Evolutionary conservation across 306 rosid species (phyloP), one percentile per base, ranked within the genome.

Genomic region (Mimosa bimucronata): DNA sequence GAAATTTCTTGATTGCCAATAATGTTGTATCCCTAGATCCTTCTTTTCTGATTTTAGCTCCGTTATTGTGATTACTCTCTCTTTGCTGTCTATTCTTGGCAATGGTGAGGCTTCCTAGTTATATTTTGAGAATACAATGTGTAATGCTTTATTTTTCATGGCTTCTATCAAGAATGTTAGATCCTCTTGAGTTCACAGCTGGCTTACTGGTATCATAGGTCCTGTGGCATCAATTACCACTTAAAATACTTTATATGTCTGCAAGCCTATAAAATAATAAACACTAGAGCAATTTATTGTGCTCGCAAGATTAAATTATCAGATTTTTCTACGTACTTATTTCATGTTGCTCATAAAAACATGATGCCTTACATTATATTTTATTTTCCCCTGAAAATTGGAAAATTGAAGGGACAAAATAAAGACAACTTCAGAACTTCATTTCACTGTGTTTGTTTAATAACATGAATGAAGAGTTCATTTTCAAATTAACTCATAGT

Each of bases 251-350:
- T 19, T 18, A 66, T 37, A 37, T 66, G 71, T 66, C 46, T 66
- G 45, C 29, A 19, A 21, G 16, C 28, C 46, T 37, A 19, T 0
- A n/a, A n/a, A n/a, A n/a, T n/a, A 60, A 45, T 69, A 69, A 53
- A 15, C 73, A 13, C 25, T 61, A 61, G 70, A 69, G 40, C 77
- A 18, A 38, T n/a, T n/a, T n/a, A n/a, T n/a, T n/a, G n/a, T n/a
- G n/a, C n/a, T n/a, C n/a, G n/a, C n/a, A n/a, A n/a, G n/a, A n/a
- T n/a, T n/a, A n/a, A n/a, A n/a, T n/a, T n/a, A n/a, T n/a, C n/a
- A n/a, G n/a, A n/a, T n/a, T n/a, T n/a, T n/a, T n/a, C n/a, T n/a
- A n/a, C n/a, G n/a, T n/a, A n/a, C 30, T 9, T 0, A 4, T 42
- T 44, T 26, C 42, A 23, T 30, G 3, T 46, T 68, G 68, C 45